Percentiles rank a stretch among this genome's conserved stretches.
phyloP scores from a whole-genome alignment of 2,329 filamentous ascomycete species.

The Aureobasidium sp. region DNA sequence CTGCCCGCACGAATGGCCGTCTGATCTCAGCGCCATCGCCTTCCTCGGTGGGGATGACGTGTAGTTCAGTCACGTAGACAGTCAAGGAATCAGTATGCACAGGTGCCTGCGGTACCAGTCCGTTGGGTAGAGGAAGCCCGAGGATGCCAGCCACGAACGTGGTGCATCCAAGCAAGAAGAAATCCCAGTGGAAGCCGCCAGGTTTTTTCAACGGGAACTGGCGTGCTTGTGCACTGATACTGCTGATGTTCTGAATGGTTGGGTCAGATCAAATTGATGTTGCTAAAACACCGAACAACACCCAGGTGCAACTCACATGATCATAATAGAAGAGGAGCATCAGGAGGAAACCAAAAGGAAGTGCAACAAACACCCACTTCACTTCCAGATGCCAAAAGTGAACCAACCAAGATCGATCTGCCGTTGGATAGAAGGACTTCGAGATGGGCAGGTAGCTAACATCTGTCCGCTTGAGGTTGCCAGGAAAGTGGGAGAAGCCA shows the following conservation, averaged over 20 bases:
- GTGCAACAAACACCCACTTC: constrained; percentile 47
- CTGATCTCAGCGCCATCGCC: background rate
- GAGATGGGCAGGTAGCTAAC: background rate
- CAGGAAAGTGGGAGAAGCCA: background rate
- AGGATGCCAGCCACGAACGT: background rate
- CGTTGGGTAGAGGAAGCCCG: background rate
- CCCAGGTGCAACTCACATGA: background rate
- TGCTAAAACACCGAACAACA: no score
- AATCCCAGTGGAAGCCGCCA: background rate
- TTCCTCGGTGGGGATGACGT: background rate
- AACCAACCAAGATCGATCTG: constrained; percentile 43
- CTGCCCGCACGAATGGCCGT: background rate
- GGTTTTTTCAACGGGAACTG: background rate
- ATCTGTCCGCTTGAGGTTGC: background rate
- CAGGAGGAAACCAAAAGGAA: constrained; percentile 48
- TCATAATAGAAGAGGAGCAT: constrained; percentile 53
- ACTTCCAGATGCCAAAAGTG: constrained; percentile 47
- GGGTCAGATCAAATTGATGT: background rate
- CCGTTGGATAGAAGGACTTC: constrained; percentile 42
- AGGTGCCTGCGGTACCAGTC: background rate
- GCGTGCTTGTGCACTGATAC: background rate
- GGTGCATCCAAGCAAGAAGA: background rate
- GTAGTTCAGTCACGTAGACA: background rate
- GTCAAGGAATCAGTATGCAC: background rate
- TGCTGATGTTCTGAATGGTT: background rate